Evolutionary conservation across 1,284 basidiomycete genomes (phyloP), one percentile per base, ranked within the genome.

Genomic region (Apiotrichum gamsii): DNA sequence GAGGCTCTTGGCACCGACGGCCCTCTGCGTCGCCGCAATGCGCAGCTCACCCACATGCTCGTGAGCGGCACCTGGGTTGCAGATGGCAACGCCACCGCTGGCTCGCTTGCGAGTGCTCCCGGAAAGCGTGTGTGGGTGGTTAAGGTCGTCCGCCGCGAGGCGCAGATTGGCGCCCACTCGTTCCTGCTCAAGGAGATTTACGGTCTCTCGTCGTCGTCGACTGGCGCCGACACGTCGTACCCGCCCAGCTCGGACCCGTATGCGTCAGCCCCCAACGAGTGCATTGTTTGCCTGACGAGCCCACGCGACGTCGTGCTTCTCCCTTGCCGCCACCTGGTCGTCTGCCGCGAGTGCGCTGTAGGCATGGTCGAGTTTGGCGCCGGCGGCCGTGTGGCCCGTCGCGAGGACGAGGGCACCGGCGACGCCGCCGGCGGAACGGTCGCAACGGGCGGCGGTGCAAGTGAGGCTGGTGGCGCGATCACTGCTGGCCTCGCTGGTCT

Each of bases 351-450:
- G 38, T 93, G 89, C 59, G 89, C 89, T 0, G 72, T 91, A 36
- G 91, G 91, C 64, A 93, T 93, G 90, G 83, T 93, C 32, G 90
- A 93, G 67, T 93, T 89, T 65, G 90, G 90, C 30, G 90, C 90
- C 0, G 89, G 90, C 3, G 89, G 89, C 4, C 82, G 77, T 33
- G 85, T 40, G 11, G 47, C 51, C 13, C 36, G 51, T 8, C 51
- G 51, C 24, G 51, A 53, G 45, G 47, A 43, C 40, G 51, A 49
- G 58, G 34, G 32, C 43, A 14, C 39, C 13, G 50, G 53, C 10
- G 64, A 55, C 9, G 52, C 32, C 5, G 46, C 29, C 4, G 47
- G 37, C 8, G 52, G 41, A 13, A 52, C 33, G 3, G 49, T 37
- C 6, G 52, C 42, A 13, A 52, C 33, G 3, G 49, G 45, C 20